Percentiles rank a stretch among this genome's conserved stretches.
These are phyloP conservation scores for Datisca glomerata DNA, from an alignment of 306 rosid species.

Conservation along the genomic window DNA sequence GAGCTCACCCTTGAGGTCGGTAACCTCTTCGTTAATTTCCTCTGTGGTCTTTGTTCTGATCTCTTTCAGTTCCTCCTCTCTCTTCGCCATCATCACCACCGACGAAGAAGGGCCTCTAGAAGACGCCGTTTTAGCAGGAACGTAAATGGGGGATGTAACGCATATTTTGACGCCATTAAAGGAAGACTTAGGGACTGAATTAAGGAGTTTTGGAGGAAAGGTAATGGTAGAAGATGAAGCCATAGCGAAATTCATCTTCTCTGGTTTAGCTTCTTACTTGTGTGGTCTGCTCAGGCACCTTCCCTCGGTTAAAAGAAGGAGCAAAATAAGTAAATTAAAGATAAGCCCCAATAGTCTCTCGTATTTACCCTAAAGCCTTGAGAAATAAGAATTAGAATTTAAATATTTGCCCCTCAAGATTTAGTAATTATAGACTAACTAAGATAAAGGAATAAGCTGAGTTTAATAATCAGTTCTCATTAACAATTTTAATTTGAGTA, in stretches of 20 bases:
- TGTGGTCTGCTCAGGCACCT: conserved; percentile 5
- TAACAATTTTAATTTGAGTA: too few relatives aligned
- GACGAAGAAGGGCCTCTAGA: conserved; percentile 20
- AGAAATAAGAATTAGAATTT: too few relatives aligned
- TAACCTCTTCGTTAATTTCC: conserved; percentile 71
- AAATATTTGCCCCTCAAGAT: too few relatives aligned
- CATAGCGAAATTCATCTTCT: conserved; percentile 27
- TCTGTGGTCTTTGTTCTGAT: conserved; percentile 50
- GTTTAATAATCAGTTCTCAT: too few relatives aligned
- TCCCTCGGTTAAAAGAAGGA: conserved; percentile 1
- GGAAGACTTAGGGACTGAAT: conserved; percentile 24
- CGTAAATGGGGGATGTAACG: conserved; percentile 20
- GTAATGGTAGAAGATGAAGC: conserved; percentile 27
- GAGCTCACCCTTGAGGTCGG: conserved; percentile 89
- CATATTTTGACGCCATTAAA: conserved; percentile 32
- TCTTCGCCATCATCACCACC: conserved; percentile 77
- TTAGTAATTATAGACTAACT: too few relatives aligned
- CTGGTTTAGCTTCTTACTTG: background rate
- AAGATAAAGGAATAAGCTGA: too few relatives aligned
- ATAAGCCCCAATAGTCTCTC: background rate
- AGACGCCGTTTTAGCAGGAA: conserved; percentile 14
- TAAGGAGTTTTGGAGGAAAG: conserved; percentile 18
- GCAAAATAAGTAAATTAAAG: background rate
- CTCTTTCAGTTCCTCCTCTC: conserved; percentile 64
- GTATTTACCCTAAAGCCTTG: background rate